A percentile compares a stretch with the other conserved stretches of the same genome.
Conservation (phyloP, 2,329 filamentous ascomycete species). For the Penicillium sp. region DNA sequence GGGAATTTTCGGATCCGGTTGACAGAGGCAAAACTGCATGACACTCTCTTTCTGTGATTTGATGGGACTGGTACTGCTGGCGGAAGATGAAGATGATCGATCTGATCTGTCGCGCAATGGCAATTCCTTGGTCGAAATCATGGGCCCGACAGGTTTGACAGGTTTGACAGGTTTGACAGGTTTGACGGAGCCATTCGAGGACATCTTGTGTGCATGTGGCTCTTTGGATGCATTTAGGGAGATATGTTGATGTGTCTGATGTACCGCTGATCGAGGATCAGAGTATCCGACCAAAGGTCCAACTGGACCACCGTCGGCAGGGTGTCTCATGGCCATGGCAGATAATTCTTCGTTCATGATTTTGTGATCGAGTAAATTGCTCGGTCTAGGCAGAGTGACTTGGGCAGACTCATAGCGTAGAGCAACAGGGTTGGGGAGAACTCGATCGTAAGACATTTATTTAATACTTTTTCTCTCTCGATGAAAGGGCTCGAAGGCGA, state of each 20-base stretch:
- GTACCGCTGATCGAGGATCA: slow-evolving; percentile 19
- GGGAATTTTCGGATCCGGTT: slow-evolving; percentile 69
- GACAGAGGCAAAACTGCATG: slow-evolving; percentile 65
- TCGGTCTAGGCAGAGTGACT: slow-evolving; percentile 35
- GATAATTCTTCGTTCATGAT: slow-evolving; percentile 40
- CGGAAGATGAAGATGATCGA: slow-evolving; percentile 34
- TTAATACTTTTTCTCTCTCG: slow-evolving; percentile 15
- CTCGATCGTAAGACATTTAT: slow-evolving; percentile 52
- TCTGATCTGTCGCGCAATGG: slow-evolving; percentile 30
- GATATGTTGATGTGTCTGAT: slow-evolving; percentile 28
- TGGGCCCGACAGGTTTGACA: slow-evolving; percentile 17
- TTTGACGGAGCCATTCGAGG: slow-evolving; percentile 20
- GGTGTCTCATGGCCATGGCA: slow-evolving; percentile 14
- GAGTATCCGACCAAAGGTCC: slow-evolving; percentile 22
- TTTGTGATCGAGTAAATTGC: slow-evolving; percentile 43
- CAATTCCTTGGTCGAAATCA: slow-evolving; percentile 25
- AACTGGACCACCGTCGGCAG: slow-evolving; percentile 13
- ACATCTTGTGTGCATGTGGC: neutral
- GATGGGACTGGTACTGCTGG: slow-evolving; percentile 31
- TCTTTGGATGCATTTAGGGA: slow-evolving; percentile 29
- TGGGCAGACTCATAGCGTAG: slow-evolving; percentile 42
- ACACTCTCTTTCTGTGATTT: slow-evolving; percentile 43
- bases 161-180: too few relatives aligned
- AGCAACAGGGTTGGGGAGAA: slow-evolving; percentile 46
- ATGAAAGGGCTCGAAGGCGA: slow-evolving; percentile 14